A percentile compares a stretch with the other conserved stretches of the same genome.
phyloP scores from a whole-genome alignment of 2,329 filamentous ascomycete genomes.

The Phaeosphaeria sp. region DNA sequence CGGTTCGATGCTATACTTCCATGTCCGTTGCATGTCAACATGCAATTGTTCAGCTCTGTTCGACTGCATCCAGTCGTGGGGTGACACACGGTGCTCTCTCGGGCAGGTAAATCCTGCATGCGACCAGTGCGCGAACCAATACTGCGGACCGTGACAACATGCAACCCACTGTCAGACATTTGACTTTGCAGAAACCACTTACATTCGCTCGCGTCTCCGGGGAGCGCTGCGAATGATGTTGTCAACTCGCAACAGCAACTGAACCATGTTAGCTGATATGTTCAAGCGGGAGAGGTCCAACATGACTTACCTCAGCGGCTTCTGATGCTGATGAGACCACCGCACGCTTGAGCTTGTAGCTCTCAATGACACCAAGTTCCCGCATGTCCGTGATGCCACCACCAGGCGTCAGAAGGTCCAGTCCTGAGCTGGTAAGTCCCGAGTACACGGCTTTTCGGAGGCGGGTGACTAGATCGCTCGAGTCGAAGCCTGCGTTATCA shows the following conservation, averaged over 20 bases:
- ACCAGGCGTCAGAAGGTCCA: constrained; percentile 87
- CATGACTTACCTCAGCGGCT: constrained; percentile 81
- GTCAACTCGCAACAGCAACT: constrained; percentile 92
- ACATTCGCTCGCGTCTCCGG: constrained; percentile 79
- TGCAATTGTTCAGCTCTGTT: constrained; percentile 8
- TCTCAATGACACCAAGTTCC: constrained; percentile 92
- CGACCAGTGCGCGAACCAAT: not conserved
- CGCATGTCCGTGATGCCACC: constrained; percentile 96
- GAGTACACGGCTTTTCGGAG: constrained; percentile 94
- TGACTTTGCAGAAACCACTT: constrained; percentile 28
- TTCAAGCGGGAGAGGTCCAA: constrained; percentile 1
- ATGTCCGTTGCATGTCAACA: constrained; percentile 6
- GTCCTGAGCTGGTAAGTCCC: constrained; percentile 87
- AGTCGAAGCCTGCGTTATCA: constrained; percentile 96
- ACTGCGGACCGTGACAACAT: not conserved
- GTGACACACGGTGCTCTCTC: constrained; percentile 32
- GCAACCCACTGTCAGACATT: not conserved
- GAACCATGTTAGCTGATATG: constrained; percentile 38
- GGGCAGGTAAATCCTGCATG: not conserved
- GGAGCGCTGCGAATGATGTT: constrained; percentile 97
- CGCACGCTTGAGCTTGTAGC: constrained; percentile 98
- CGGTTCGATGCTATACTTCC: not conserved
- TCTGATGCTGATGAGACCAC: constrained; percentile 96
- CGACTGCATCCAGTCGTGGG: constrained; percentile 34
- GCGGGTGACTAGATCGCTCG: constrained; percentile 88